A percentile compares a stretch with the other conserved stretches of the same genome.
These are phyloP conservation scores for Claviceps quebecensis DNA, from an alignment of 2,329 filamentous ascomycete species.

Conservation along the genomic window DNA sequence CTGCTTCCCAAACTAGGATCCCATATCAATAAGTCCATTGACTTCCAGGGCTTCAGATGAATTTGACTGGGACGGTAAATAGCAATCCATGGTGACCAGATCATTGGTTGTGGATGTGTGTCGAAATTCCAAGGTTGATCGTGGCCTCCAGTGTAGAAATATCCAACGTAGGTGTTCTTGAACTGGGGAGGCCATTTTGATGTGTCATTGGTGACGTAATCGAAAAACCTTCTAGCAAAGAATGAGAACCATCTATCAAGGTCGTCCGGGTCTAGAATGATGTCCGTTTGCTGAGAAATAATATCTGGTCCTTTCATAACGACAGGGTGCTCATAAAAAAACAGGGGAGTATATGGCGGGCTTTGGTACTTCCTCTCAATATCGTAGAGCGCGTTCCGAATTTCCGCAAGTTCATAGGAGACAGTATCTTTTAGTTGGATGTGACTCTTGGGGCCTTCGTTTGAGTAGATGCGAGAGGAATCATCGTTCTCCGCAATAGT, in stretches of 20 bases:
- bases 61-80: slow-evolving; percentile 31
- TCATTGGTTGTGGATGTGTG: not conserved
- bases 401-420: not conserved
- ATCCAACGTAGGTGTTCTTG: slow-evolving; percentile 18
- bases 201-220: not conserved
- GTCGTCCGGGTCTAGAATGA: slow-evolving; percentile 5
- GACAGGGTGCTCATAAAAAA: slow-evolving; percentile 26
- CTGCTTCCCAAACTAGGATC: slow-evolving; percentile 23
- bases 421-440: not conserved
- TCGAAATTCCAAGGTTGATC: not conserved
- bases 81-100: slow-evolving; percentile 32
- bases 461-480: not conserved
- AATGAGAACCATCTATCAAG: slow-evolving; percentile 14
- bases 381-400: not conserved
- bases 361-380: not conserved
- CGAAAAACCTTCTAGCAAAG: slow-evolving; percentile 6
- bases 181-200: slow-evolving; percentile 10
- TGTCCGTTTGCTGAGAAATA: slow-evolving; percentile 12
- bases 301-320: slow-evolving; percentile 22
- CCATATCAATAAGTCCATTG: slow-evolving; percentile 41
- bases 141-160: slow-evolving; percentile 30
- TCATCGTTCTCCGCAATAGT: not conserved
- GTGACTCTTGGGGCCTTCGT: not conserved
- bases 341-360: slow-evolving; percentile 10
- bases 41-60: slow-evolving; percentile 16